Base-by-base conservation (phyloP, 2,329 filamentous ascomycete genomes). In the Monosporascus sp. region DNA sequence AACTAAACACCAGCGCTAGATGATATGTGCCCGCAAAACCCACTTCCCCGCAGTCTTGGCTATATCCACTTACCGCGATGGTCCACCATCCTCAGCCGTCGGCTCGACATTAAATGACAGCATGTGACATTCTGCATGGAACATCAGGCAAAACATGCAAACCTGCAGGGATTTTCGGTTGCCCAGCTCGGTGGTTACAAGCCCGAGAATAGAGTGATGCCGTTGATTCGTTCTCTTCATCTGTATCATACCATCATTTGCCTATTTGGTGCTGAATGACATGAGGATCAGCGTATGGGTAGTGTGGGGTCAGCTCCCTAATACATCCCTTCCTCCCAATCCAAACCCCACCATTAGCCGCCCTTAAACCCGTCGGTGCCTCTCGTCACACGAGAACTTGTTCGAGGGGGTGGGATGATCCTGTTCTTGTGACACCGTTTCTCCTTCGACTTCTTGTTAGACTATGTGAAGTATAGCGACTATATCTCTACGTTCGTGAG, bases 21-120 rank as follows among this genome's bases (percentile, higher is more conserved):
- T 31, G 9, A 11, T 58, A 58, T 56, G 57, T 60, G 56, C 58
- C 58, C 58, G 54, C 58, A n/a, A 58, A 51, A 48, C 25, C 51
- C 54, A 54, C 53, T 20, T 18, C 45, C n/a, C 47, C 51, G 47
- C 50, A 36, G 49, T 52, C 42, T 53, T 51, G 22, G 48, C 37
- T 22, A n/a, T 24, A 20, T 46, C 57, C 56, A 56, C 57, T 58
- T 60, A 38, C 57, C 56, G 37, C 48, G 18, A 54, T 1, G 22
- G 48, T 55, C 27, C 17, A 54, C 25, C 59, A 58, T 62, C 52
- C 57, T 51, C 22, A 45, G 18, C 42, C 22, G 25, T 20, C 27
- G 6, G 20, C 42, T 17, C 18, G 24, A 14, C 22, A 14, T 31
- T 11, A 31, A 31, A 11, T 31, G 9, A 31, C 9, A 31, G 9